Conservation (phyloP, 176 grass and related monocot species). For the Oryza glumipatula region DNA sequence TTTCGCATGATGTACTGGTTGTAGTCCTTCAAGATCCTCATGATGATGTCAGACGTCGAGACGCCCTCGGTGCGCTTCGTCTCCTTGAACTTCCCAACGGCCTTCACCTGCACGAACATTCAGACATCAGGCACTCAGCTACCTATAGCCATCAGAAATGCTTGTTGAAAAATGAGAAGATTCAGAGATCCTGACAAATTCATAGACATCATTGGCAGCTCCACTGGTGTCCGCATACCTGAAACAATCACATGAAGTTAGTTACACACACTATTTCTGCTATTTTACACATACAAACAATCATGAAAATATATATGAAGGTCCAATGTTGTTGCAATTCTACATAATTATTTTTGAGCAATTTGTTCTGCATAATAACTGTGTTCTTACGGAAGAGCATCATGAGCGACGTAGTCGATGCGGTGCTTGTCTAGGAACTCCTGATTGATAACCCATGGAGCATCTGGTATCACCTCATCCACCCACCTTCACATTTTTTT, state of each 20-base stretch:
- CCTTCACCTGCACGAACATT: slow-evolving; percentile 64
- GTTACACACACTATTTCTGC: not conserved
- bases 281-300: not conserved
- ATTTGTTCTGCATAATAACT: not conserved
- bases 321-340: not conserved
- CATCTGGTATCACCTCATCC: slow-evolving; percentile 79
- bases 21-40: slow-evolving; percentile 94
- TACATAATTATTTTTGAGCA: not conserved
- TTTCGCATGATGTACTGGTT: slow-evolving; percentile 94
- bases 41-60: slow-evolving; percentile 92
- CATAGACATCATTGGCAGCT: slow-evolving; percentile 85
- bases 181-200: slow-evolving; percentile 58
- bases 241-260: slow-evolving; percentile 22
- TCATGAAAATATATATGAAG: not conserved
- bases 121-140: slow-evolving; percentile 1
- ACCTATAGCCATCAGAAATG: not conserved
- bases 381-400: slow-evolving; percentile 67
- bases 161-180: not conserved
- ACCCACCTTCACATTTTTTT: slow-evolving; percentile 52
- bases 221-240: slow-evolving; percentile 93
- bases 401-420: slow-evolving; percentile 73
- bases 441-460: slow-evolving; percentile 68
- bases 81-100: slow-evolving; percentile 84
- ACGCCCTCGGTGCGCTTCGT: slow-evolving; percentile 84
- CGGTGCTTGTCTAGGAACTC: slow-evolving; percentile 77